Percentiles rank a stretch among this genome's conserved stretches.
These are phyloP conservation scores for Austroboletus rostrupii DNA, from an alignment of 1,284 basidiomycete genomes.

Conservation along the genomic window DNA sequence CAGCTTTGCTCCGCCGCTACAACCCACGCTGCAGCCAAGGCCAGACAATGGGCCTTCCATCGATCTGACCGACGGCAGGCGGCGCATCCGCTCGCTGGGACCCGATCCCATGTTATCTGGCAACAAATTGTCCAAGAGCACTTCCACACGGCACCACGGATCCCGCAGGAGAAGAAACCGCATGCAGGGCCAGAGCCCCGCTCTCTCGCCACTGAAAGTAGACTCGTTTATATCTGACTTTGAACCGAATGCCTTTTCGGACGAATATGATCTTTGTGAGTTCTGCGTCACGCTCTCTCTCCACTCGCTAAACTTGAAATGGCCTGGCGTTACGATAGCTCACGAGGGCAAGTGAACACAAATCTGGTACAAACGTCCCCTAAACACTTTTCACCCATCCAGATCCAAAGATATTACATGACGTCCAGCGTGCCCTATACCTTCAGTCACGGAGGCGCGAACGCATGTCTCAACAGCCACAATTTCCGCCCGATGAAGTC, in stretches of 20 bases:
- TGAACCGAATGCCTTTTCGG: conserved; percentile 46
- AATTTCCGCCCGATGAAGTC: conserved; percentile 25
- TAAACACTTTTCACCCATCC: conserved; percentile 13
- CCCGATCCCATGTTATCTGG: conserved; percentile 17
- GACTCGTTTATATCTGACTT: conserved; percentile 30
- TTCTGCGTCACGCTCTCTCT: conserved; percentile 15
- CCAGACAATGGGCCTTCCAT: conserved; percentile 10
- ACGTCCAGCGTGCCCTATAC: conserved; percentile 67
- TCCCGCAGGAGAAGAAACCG: conserved; percentile 21
- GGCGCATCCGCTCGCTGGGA: conserved; percentile 22
- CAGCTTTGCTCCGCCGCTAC: conserved; percentile 17
- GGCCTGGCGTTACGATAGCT: conserved; percentile 36
- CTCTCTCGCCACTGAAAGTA: conserved; percentile 18
- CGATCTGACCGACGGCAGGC: conserved; percentile 15
- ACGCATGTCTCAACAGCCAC: conserved; percentile 39
- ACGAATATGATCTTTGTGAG: conserved; percentile 74
- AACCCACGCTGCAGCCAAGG: conserved; percentile 14
- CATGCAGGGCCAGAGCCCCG: conserved; percentile 10
- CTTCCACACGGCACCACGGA: conserved; percentile 10
- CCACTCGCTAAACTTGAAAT: conserved; percentile 15
- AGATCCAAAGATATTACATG: conserved; percentile 72
- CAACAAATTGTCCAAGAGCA: conserved; percentile 13
- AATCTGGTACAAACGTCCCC: conserved; percentile 8
- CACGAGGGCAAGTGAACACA: conserved; percentile 54
- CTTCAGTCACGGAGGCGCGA: conserved; percentile 69